Evolutionary conservation across 2,329 filamentous ascomycete genomes (phyloP).

Genomic region (Pseudogymnoascus destructans): DNA sequence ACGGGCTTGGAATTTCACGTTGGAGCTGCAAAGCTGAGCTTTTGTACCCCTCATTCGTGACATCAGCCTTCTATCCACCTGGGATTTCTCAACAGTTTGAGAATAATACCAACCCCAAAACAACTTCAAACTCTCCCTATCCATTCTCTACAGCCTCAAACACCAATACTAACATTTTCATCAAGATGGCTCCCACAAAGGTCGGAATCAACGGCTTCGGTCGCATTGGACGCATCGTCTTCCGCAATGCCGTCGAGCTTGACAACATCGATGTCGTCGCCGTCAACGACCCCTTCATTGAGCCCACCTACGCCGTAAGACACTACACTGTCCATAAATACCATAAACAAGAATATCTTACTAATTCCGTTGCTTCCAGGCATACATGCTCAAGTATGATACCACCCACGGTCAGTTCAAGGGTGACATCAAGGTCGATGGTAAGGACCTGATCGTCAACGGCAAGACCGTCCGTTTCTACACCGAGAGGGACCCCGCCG

Average conservation of each 20-base stretch:
- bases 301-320: constrained; percentile 89
- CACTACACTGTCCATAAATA: background rate
- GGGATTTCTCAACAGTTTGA: constrained; percentile 6
- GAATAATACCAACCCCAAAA: background rate
- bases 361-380: constrained; percentile 37
- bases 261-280: constrained; percentile 83
- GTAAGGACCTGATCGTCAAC: constrained; percentile 69
- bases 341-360: background rate
- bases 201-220: constrained; percentile 99
- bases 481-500: constrained; percentile 76
- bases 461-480: constrained; percentile 94
- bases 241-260: constrained; percentile 94
- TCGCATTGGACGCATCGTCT: constrained; percentile 97
- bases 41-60: constrained; percentile 8
- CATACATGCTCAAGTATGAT: constrained; percentile 99
- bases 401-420: constrained; percentile 95
- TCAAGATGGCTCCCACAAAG: constrained; percentile 46
- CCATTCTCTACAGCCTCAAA: background rate
- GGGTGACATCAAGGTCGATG: constrained; percentile 63
- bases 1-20: background rate
- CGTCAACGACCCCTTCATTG: constrained; percentile 99
- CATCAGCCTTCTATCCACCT: background rate
- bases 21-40: background rate
- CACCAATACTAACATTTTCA: constrained; percentile 13
- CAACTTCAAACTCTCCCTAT: background rate